Conservation (phyloP, 2,329 filamentous ascomycete species). For the Fonsecaea nubica region DNA sequence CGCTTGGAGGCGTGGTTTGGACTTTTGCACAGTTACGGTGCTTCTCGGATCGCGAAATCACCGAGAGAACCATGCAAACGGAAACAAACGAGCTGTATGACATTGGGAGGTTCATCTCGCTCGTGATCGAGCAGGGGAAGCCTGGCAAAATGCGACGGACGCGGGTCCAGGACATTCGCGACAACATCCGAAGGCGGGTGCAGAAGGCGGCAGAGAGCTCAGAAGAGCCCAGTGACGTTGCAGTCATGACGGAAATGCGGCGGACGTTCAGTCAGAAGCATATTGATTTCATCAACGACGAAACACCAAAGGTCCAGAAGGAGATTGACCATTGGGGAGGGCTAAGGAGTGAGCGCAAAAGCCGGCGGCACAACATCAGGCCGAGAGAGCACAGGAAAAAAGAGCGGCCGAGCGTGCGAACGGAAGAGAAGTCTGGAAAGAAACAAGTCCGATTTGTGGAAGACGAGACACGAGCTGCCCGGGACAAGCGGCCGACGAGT, state of each 20-base stretch:
- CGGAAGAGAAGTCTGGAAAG: background rate
- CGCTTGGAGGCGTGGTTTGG: slow-evolving; percentile 25
- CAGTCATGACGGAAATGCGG: slow-evolving; percentile 11
- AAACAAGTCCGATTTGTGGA: slow-evolving; percentile 27
- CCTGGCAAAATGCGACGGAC: slow-evolving; percentile 26
- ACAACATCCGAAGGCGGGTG: slow-evolving; percentile 32
- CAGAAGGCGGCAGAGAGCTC: slow-evolving; percentile 3
- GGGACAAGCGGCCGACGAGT: slow-evolving; percentile 5
- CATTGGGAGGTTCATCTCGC: slow-evolving; percentile 26
- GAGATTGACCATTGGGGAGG: slow-evolving; percentile 17
- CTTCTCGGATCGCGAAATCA: slow-evolving; percentile 2
- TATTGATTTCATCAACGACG: slow-evolving; percentile 16
- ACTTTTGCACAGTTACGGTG: slow-evolving; percentile 28
- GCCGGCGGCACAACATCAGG: slow-evolving; percentile 12
- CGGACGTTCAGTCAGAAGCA: slow-evolving; percentile 15
- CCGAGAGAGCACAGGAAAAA: slow-evolving; percentile 7
- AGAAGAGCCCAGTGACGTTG: slow-evolving; percentile 9
- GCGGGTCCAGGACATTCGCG: slow-evolving; percentile 31
- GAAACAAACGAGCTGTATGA: slow-evolving; percentile 34
- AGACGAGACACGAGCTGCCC: background rate
- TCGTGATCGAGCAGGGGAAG: slow-evolving; percentile 28
- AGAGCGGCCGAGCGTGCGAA: background rate
- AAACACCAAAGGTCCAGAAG: slow-evolving; percentile 21
- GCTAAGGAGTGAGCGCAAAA: slow-evolving; percentile 2
- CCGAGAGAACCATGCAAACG: slow-evolving; percentile 17